A percentile compares a stretch with the other conserved stretches of the same genome.
Conservation (phyloP, 1,284 basidiomycete genomes). For the Stygiomarasmius scandens region DNA sequence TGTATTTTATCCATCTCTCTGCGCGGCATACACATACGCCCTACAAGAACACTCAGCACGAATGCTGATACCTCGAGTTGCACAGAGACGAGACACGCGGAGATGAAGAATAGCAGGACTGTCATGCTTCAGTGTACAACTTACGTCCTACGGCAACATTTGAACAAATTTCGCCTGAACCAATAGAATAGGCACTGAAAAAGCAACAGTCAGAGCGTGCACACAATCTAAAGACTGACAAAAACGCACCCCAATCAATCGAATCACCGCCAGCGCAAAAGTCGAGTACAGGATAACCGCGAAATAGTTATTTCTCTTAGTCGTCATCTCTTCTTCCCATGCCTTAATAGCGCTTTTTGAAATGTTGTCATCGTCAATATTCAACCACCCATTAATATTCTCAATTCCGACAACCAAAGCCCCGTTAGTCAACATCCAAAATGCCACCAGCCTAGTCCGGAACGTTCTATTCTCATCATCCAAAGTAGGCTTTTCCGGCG, state of each 20-base stretch:
- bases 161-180: conserved; percentile 66
- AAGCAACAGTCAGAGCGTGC: conserved; percentile 5
- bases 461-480: conserved; percentile 86
- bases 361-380: conserved; percentile 38
- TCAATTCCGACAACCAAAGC: conserved; percentile 70
- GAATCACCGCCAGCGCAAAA: conserved; percentile 70
- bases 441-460: conserved; percentile 74
- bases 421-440: conserved; percentile 78
- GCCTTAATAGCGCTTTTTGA: conserved; percentile 25
- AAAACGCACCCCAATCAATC: conserved; percentile 69
- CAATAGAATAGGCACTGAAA: conserved; percentile 63
- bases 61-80: too few relatives aligned
- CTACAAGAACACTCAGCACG: too few relatives aligned
- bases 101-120: neutral
- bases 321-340: conserved; percentile 46
- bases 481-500: conserved; percentile 69
- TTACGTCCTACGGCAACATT: conserved; percentile 62
- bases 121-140: too few relatives aligned
- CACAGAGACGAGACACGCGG: neutral
- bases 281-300: conserved; percentile 80
- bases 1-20: neutral
- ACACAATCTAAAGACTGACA: neutral
- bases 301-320: conserved; percentile 71
- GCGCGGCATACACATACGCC: too few relatives aligned
- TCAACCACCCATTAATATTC: conserved; percentile 70